Base-by-base conservation (phyloP, 495 filamentous ascomycete species). In the Corynascus novoguineensis region DNA sequence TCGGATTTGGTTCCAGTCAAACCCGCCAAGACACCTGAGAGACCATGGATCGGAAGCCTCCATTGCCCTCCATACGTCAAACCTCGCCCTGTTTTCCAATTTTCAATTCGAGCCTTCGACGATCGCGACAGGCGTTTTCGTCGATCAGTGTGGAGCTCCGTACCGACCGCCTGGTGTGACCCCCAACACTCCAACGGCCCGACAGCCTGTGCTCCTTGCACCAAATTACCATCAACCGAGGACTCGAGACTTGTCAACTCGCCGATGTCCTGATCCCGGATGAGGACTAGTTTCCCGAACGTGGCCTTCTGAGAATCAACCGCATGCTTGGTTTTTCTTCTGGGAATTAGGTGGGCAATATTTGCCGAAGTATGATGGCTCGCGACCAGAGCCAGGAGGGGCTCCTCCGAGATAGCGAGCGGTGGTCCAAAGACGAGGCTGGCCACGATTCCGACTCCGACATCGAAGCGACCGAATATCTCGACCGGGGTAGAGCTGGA, bases 401-500 rank as follows among this genome's bases (percentile, higher is more conserved):
- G 4, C 60, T 65, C 19, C 64, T 63, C 35, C 46, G 48, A 8
- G 57, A 68, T 7, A 49, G 29, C 53, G 64, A 67, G 40, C 58
- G 71, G 9, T 61, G 37, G 6, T 65, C 66, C 3, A 65, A 59
- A 11, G 70, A 72, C 29, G 55, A 61, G 48, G 42, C 53, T 49
- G 69, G 60, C 11, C 50, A 34, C 59, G 74, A 76, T 22, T 63
- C 68, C 44, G 68, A 68, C 22, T 73, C 67, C 27, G 71, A 75
- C 48, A 61, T 76, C 49, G 73, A 75, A 54, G 68, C 69, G 15
- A 72, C 74, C 59, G 73, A 76, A 12, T 72, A 67, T 51, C 66
- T 75, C 34, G 64, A 70, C 41, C 64, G 59, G 57, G 67, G n/a
- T n/a, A n/a, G n/a, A n/a, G n/a, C n/a, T n/a, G n/a, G n/a, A n/a